Evolutionary conservation across 2,329 filamentous ascomycete species (phyloP).

Genomic region (Exophiala mesophila): DNA sequence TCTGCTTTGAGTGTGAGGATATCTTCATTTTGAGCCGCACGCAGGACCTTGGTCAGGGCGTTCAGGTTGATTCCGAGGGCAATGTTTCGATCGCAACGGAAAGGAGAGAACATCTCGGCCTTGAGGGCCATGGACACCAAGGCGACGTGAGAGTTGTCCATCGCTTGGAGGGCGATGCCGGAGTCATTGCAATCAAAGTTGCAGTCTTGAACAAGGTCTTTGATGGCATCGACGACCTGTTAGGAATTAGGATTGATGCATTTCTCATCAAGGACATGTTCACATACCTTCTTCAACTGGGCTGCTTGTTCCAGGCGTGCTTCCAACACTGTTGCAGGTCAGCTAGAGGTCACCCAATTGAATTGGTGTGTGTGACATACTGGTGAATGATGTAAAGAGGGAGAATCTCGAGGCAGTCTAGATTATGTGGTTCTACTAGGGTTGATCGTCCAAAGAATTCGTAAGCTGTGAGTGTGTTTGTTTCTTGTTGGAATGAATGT

Average conservation of each 20-base stretch:
- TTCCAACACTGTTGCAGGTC: constrained; percentile 69
- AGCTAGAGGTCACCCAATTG: constrained; percentile 1
- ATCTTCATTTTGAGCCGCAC: constrained; percentile 89
- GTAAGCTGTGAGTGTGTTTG: too few species aligned
- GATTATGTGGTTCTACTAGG: too few species aligned
- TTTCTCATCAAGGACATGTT: neutral
- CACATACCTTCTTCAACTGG: constrained; percentile 83
- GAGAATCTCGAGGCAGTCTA: neutral
- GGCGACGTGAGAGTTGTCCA: constrained; percentile 99
- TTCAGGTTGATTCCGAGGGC: constrained; percentile 95
- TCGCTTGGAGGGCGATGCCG: constrained; percentile 94
- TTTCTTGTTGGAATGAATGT: neutral
- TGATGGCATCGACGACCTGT: constrained; percentile 96
- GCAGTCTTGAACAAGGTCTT: constrained; percentile 98
- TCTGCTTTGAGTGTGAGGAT: constrained; percentile 95
- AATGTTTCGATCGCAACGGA: constrained; percentile 98
- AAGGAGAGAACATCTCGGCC: constrained; percentile 88
- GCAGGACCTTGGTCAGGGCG: constrained; percentile 94
- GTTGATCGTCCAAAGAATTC: too few species aligned
- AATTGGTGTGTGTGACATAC: neutral
- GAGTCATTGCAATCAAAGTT: constrained; percentile 99
- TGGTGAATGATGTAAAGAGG: neutral
- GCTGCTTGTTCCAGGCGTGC: constrained; percentile 92
- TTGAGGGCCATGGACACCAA: constrained; percentile 99
- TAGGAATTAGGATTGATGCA: constrained; percentile 4